phyloP scores from a whole-genome alignment of 2,329 filamentous ascomycete species.

The Alternaria sp. region DNA sequence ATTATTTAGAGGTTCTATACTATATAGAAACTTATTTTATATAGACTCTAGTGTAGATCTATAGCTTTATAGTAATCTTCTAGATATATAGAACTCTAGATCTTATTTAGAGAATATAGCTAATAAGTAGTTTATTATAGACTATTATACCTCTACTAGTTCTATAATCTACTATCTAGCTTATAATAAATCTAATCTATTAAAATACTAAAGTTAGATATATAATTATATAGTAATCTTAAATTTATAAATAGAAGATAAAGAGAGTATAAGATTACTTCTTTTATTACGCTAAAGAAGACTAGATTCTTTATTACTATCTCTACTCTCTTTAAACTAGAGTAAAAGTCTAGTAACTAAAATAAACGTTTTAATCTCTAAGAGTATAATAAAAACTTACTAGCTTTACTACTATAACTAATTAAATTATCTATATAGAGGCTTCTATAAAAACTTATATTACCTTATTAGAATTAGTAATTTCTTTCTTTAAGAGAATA shows the following conservation, averaged over 20 bases:
- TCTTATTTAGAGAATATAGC: background rate
- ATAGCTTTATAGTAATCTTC: background rate
- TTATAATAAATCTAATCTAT: background rate
- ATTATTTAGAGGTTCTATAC: background rate
- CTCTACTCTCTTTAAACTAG: background rate
- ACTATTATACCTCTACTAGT: background rate
- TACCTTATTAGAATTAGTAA: background rate
- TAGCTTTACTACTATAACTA: conserved; percentile 3
- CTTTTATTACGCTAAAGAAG: background rate
- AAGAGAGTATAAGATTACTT: background rate
- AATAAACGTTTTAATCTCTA: background rate
- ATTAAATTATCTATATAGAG: conserved; percentile 1
- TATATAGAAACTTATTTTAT: background rate
- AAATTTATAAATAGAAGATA: background rate
- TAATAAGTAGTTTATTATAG: background rate
- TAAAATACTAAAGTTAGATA: background rate
- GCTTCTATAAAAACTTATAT: background rate
- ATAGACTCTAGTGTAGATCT: background rate
- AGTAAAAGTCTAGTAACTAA: background rate
- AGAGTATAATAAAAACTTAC: background rate
- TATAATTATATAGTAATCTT: background rate
- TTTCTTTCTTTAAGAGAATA: conserved; percentile 1
- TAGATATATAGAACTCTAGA: background rate
- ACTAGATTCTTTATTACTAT: background rate
- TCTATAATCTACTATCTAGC: background rate